Evolutionary conservation across 768 basidiomycete species (phyloP).

Genomic region (Wakefieldia striispora): DNA sequence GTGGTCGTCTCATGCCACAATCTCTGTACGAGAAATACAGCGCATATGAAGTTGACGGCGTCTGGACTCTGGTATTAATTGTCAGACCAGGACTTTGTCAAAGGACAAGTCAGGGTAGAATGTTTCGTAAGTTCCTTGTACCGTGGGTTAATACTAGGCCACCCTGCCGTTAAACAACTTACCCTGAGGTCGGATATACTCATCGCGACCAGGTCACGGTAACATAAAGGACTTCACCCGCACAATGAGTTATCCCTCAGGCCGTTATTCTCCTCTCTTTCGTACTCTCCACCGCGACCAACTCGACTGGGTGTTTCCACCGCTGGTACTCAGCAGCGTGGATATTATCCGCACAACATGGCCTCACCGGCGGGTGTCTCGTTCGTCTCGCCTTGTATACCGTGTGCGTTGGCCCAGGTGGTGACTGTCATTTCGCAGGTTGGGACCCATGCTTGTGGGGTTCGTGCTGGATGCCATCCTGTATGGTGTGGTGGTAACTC

Average conservation of each 20-base stretch:
- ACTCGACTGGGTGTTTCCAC: constrained; percentile 4
- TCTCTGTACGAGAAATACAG: no score
- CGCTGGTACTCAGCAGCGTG: constrained; percentile 5
- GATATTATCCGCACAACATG: constrained; percentile 16
- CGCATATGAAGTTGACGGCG: no score
- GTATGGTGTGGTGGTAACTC: constrained; percentile 35
- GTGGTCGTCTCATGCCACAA: no score
- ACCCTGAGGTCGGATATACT: constrained; percentile 24
- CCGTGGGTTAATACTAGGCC: background rate
- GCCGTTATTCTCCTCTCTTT: constrained; percentile 6
- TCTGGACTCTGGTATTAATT: no score
- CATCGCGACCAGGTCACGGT: constrained; percentile 8
- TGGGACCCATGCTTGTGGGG: constrained; percentile 37
- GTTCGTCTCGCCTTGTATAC: constrained; percentile 9
- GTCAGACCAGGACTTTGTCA: no score
- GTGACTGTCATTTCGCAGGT: constrained; percentile 13
- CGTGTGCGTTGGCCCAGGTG: background rate
- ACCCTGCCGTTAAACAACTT: constrained; percentile 1
- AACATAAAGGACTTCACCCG: constrained; percentile 10
- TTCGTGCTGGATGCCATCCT: constrained; percentile 34
- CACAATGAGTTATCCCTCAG: background rate
- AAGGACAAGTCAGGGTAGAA: background rate
- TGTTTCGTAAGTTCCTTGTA: constrained; percentile 11
- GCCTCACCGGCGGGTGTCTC: constrained; percentile 20
- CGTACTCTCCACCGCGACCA: background rate